Evolutionary conservation across 495 filamentous ascomycete genomes (phyloP).

Genomic region (Podospora pseudoanserina): DNA sequence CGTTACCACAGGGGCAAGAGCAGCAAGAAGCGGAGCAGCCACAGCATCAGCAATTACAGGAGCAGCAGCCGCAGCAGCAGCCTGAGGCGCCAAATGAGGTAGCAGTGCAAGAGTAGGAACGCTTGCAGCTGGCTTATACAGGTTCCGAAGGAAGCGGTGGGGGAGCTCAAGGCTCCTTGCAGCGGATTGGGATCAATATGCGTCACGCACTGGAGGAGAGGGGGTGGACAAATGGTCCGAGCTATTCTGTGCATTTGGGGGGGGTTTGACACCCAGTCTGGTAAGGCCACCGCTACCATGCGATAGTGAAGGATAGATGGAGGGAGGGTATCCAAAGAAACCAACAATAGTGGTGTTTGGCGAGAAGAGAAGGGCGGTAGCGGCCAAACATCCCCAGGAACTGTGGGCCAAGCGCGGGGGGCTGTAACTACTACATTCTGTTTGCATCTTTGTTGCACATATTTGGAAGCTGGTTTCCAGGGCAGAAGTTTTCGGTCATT

Average conservation of each 20-base stretch:
- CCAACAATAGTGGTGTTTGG: no score
- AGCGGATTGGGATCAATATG: background rate
- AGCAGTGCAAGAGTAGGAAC: slow-evolving; percentile 2
- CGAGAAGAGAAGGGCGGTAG: no score
- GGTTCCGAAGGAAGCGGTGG: background rate
- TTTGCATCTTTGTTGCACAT: background rate
- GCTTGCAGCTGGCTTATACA: background rate
- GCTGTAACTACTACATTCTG: background rate
- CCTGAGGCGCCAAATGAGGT: background rate
- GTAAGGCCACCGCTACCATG: no score
- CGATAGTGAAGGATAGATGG: no score
- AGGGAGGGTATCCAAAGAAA: no score
- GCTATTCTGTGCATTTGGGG: background rate
- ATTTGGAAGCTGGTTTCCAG: background rate
- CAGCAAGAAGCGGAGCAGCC: background rate
- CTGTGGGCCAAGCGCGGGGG: no score
- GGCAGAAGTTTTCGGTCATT: background rate
- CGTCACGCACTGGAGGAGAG: background rate
- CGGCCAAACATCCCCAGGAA: no score
- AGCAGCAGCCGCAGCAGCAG: slow-evolving; percentile 6
- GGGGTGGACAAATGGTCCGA: background rate
- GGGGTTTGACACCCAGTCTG: background rate
- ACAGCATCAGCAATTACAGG: background rate
- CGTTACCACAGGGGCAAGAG: background rate
- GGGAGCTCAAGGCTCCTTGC: background rate